Base-by-base conservation (phyloP, 2,329 filamentous ascomycete genomes). In the Teratosphaeria zuluensis region DNA sequence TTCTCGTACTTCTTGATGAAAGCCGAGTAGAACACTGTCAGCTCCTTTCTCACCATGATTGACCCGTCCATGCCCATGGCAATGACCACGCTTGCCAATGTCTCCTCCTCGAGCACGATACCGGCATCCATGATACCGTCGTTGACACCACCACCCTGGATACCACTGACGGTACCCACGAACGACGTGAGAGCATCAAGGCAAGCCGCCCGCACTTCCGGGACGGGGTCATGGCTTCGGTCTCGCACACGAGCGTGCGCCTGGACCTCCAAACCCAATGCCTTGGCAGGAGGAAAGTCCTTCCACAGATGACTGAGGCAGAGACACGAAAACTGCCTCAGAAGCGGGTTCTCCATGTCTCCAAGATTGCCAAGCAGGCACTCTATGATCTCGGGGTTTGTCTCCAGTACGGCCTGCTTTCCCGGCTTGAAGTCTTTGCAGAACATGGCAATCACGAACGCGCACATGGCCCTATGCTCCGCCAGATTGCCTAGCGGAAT, bases 381-480 rank as follows among this genome's bases (percentile, higher is more conserved):
- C 42, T 88, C 85, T 78, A 97, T 92, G 62, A 97, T 86, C 64
- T 96, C 92, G 0, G 88, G 89, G 64, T 90, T 89, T 0, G 87
- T 88, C 65, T 90, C 89, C 65, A 96, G 86, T 70, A 92, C 96
- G 11, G 96, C 92, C 55, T 87, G 87, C 73, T 96, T 92, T 1
- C 92, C 94, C 62, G 94, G 90, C 63, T 87, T 88, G 74, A 96
- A 96, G 63, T 89, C 89, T 71, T 94, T 95, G 82, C 94, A 99
- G 63, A 99, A 90, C 82, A 96, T 95, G 30, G 92, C 89, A 51
- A 97, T 84, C 62, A 99, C 96, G 71, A 99, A 99, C 1, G 94
- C 92, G 72, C 94, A 97, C 94, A 99, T 99, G 51, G 94, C 94
- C 69, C 95, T 90, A 77, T 99, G 94, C 75, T 97, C 94, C 65